Evolutionary conservation across 163 green algal genomes (phyloP).

Genomic region (Chloromonas sp.): DNA sequence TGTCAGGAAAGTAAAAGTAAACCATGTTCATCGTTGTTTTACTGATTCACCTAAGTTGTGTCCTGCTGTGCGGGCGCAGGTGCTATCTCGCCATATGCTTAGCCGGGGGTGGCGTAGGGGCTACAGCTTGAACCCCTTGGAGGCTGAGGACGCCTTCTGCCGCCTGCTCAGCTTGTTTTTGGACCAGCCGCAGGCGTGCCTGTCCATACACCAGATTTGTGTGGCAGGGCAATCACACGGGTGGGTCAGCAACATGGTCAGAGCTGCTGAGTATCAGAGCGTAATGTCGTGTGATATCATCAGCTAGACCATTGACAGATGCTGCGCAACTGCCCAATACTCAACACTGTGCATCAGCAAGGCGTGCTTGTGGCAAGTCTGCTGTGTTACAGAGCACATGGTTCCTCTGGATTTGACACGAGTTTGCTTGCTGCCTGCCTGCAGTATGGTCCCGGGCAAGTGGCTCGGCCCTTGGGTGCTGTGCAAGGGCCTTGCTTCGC

Average conservation of each 20-base stretch:
- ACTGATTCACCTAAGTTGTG: too few relatives aligned
- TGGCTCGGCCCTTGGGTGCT: slow-evolving; percentile 87
- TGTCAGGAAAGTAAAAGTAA: too few relatives aligned
- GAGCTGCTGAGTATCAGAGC: too few relatives aligned
- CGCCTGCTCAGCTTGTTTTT: neutral
- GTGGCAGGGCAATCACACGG: neutral
- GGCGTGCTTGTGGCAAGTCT: too few relatives aligned
- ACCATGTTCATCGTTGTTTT: too few relatives aligned
- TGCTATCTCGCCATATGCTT: neutral
- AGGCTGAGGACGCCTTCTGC: neutral
- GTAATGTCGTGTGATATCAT: too few relatives aligned
- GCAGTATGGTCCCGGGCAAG: slow-evolving; percentile 69
- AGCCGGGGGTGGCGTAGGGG: neutral
- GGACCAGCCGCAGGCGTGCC: neutral
- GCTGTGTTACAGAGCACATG: too few relatives aligned
- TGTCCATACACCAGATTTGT: slow-evolving; percentile 1
- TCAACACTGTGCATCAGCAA: too few relatives aligned
- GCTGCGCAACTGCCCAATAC: too few relatives aligned
- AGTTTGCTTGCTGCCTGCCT: neutral
- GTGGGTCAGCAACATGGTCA: neutral
- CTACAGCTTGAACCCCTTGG: neutral
- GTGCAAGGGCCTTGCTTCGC: slow-evolving; percentile 64
- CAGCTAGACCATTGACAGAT: too few relatives aligned
- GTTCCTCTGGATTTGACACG: too few relatives aligned
- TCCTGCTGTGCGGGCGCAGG: neutral